Conservation (phyloP, 1,284 basidiomycete species). For the Irpex sp. region DNA sequence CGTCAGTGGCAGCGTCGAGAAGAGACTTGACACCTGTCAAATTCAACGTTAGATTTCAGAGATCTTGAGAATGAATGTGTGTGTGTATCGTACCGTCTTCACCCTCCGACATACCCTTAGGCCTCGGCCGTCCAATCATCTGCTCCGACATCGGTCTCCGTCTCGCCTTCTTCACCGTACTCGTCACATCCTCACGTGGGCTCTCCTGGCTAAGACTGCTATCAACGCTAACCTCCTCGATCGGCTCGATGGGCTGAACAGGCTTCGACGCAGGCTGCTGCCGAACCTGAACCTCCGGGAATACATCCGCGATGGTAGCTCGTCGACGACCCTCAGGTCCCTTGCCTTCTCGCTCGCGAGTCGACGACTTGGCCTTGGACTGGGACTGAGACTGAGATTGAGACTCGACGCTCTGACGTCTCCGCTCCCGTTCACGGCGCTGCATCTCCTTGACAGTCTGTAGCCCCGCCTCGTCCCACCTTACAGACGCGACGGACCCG, state of each 20-base stretch:
- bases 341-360: conserved; percentile 18
- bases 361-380: not conserved
- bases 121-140: conserved; percentile 43
- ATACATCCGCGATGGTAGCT: conserved; percentile 29
- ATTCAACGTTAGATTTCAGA: conserved; percentile 1
- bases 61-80: not conserved
- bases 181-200: conserved; percentile 20
- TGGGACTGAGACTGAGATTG: not conserved
- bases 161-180: conserved; percentile 50
- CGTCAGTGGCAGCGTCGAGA: conserved; percentile 72
- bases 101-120: conserved; percentile 50
- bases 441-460: conserved; percentile 50
- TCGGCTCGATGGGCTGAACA: conserved; percentile 37
- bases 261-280: not conserved
- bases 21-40: conserved; percentile 62
- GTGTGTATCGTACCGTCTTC: conserved; percentile 34
- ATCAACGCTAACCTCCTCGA: conserved; percentile 52
- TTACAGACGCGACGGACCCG: conserved; percentile 46
- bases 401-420: conserved; percentile 17
- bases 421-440: conserved; percentile 38
- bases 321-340: conserved; percentile 26
- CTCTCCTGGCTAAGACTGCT: conserved; percentile 17
- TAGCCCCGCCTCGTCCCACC: conserved; percentile 65
- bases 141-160: conserved; percentile 66
- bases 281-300: conserved; percentile 24